Evolutionary conservation across 805 yeast species (phyloP).

Genomic region (Candida boleticola): DNA sequence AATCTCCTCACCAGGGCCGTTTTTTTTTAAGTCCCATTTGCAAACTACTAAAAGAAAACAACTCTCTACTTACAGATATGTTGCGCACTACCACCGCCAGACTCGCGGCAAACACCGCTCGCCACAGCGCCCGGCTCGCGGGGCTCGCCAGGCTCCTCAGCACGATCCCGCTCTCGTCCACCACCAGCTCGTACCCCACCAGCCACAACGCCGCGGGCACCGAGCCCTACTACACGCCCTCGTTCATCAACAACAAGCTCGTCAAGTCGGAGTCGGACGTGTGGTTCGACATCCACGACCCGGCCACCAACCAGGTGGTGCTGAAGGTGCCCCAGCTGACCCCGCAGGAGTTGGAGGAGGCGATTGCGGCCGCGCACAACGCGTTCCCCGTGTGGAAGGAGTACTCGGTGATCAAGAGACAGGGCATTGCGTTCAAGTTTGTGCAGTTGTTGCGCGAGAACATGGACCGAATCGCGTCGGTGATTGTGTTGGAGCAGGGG

Average conservation of each 20-base stretch:
- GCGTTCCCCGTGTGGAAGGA: constrained; percentile 62
- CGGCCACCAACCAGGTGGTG: constrained; percentile 68
- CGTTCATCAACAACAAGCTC: constrained; percentile 50
- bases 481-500: constrained; percentile 53
- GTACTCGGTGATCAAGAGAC: constrained; percentile 60
- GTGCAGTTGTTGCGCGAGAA: constrained; percentile 62
- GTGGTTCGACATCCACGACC: constrained; percentile 73
- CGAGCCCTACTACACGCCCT: constrained; percentile 50
- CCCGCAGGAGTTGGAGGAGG: constrained; percentile 58
- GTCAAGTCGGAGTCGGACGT: constrained; percentile 47
- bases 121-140: neutral
- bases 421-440: constrained; percentile 68
- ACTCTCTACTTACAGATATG: too few relatives aligned
- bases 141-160: constrained; percentile 46
- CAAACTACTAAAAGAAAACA: too few relatives aligned
- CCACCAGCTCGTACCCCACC: constrained; percentile 38
- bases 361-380: constrained; percentile 59
- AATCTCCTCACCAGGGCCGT: too few relatives aligned
- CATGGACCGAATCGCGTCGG: constrained; percentile 66
- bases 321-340: constrained; percentile 74
- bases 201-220: constrained; percentile 32
- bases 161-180: constrained; percentile 25
- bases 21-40: too few relatives aligned
- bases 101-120: too few relatives aligned
- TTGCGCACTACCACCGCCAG: too few relatives aligned